A percentile compares a stretch with the other conserved stretches of the same genome.
Conservation (phyloP, 2,329 filamentous ascomycete genomes). For the Phaeosphaeriaceae sp. region DNA sequence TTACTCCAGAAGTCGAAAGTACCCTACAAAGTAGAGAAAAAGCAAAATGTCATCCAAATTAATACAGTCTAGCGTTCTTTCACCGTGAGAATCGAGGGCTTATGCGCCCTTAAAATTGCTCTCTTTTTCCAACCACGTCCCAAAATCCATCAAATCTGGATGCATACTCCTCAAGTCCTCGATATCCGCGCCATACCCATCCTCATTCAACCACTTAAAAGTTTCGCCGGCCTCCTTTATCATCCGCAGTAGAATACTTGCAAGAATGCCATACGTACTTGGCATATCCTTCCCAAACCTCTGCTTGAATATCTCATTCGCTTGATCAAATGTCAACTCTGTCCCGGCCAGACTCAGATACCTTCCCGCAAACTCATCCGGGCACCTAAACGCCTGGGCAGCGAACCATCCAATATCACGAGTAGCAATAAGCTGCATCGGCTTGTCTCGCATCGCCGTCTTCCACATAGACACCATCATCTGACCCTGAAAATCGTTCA, state of each 20-base stretch:
- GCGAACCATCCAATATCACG: conserved; percentile 59
- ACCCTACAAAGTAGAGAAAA: too few species aligned
- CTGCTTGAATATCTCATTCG: conserved; percentile 51
- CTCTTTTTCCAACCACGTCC: conserved; percentile 53
- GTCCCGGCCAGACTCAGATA: conserved; percentile 58
- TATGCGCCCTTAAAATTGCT: too few species aligned
- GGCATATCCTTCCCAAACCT: conserved; percentile 53
- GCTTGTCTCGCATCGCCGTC: conserved; percentile 21
- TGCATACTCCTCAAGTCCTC: conserved; percentile 46
- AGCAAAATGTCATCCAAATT: too few species aligned
- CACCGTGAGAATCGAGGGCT: too few species aligned
- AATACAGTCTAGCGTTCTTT: too few species aligned
- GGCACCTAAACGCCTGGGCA: conserved; percentile 52
- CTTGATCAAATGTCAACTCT: conserved; percentile 52
- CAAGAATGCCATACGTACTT: conserved; percentile 48
- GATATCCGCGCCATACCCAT: too few species aligned
- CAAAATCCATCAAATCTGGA: conserved; percentile 54
- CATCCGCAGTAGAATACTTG: conserved; percentile 43
- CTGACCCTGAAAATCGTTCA: conserved; percentile 41
- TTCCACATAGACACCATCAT: not conserved
- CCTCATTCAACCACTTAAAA: too few species aligned
- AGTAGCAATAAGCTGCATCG: conserved; percentile 42
- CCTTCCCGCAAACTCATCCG: conserved; percentile 49
- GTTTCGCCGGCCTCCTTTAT: conserved; percentile 52
- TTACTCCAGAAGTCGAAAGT: too few species aligned